Percentiles rank a stretch among this genome's conserved stretches.
phyloP scores from a whole-genome alignment of 1,284 basidiomycete genomes.

The Singerocomus rubriflavus region DNA sequence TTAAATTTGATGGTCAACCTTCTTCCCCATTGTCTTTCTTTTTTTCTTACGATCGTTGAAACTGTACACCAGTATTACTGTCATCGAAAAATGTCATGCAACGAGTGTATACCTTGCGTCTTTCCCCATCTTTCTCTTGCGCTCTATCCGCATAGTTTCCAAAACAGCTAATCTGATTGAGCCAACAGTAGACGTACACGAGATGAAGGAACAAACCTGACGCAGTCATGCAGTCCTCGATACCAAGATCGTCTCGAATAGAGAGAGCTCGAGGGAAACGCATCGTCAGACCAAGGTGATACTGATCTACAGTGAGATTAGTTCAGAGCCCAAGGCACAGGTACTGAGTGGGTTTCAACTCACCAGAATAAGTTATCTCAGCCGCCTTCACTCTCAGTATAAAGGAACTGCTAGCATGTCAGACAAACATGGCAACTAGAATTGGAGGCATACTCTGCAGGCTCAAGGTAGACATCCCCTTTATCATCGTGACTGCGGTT shows the following conservation, averaged over 20 bases:
- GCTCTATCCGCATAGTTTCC: constrained; percentile 56
- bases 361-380: constrained; percentile 76
- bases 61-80: constrained; percentile 33
- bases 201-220: constrained; percentile 43
- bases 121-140: constrained; percentile 69
- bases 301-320: constrained; percentile 50
- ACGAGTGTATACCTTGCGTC: constrained; percentile 44
- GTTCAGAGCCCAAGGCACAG: neutral
- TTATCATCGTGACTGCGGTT: constrained; percentile 68
- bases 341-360: constrained; percentile 9
- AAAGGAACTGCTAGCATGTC: constrained; percentile 59
- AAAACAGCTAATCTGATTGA: constrained; percentile 40
- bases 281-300: constrained; percentile 75
- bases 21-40: constrained; percentile 53
- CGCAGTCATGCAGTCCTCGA: constrained; percentile 67
- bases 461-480: constrained; percentile 77
- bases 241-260: constrained; percentile 71
- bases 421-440: neutral
- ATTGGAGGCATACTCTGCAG: constrained; percentile 57
- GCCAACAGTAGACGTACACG: neutral
- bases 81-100: neutral
- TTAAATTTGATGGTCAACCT: constrained; percentile 36
- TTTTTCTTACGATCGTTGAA: constrained; percentile 56
- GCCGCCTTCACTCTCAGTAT: constrained; percentile 89
- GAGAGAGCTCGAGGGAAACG: constrained; percentile 83